phyloP scores from a whole-genome alignment of 2,329 filamentous ascomycete species.

The Aspergillus sp. region DNA sequence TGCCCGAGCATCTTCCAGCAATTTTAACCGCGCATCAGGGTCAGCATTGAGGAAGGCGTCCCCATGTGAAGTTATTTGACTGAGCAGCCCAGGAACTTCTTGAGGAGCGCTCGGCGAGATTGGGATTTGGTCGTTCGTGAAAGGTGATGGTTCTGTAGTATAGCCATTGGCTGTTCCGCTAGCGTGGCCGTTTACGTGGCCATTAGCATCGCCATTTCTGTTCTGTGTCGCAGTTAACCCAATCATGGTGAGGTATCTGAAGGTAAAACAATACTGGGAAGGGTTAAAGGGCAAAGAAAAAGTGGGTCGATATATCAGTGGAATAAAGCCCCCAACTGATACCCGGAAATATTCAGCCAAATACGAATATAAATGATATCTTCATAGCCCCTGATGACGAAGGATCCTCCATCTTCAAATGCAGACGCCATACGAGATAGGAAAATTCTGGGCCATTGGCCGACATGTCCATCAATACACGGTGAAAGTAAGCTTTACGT shows the following conservation, averaged over 20 bases:
- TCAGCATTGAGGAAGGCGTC: conserved; percentile 8
- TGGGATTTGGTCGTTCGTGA: background rate
- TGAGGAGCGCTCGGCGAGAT: conserved; percentile 12
- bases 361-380: too few species aligned
- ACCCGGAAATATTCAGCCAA: too few species aligned
- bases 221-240: background rate
- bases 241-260: background rate
- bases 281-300: too few species aligned
- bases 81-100: conserved; percentile 11
- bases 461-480: too few species aligned
- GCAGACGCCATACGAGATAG: too few species aligned
- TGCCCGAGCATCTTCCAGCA: conserved; percentile 21
- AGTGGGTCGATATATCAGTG: too few species aligned
- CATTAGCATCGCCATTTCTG: background rate
- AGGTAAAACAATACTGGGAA: background rate
- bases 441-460: too few species aligned
- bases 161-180: background rate
- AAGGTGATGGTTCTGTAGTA: background rate
- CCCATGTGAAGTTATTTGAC: conserved; percentile 11
- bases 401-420: too few species aligned
- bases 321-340: too few species aligned
- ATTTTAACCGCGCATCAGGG: conserved; percentile 10
- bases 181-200: background rate
- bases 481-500: too few species aligned
- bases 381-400: too few species aligned